Evolutionary conservation across 805 yeast species (phyloP).

Genomic region (Spathaspora boniae): DNA sequence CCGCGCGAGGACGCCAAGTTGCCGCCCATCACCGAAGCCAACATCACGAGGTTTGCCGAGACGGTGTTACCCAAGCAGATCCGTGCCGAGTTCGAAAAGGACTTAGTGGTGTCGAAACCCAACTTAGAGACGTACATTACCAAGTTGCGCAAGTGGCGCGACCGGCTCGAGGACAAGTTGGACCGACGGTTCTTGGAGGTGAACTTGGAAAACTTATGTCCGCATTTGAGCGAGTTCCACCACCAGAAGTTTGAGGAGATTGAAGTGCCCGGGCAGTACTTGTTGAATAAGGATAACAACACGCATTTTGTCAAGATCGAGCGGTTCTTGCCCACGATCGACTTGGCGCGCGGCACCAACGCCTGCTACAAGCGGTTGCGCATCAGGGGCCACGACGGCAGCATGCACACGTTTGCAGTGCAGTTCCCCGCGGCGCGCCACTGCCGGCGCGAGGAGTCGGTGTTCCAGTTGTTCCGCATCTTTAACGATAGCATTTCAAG

Average conservation of each 20-base stretch:
- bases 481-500: slow-evolving; percentile 77
- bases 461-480: slow-evolving; percentile 86
- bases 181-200: slow-evolving; percentile 80
- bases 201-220: slow-evolving; percentile 85
- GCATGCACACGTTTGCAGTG: slow-evolving; percentile 87
- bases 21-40: slow-evolving; percentile 89
- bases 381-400: slow-evolving; percentile 92
- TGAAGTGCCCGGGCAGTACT: slow-evolving; percentile 95
- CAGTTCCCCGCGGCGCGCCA: slow-evolving; percentile 98
- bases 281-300: slow-evolving; percentile 83
- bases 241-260: slow-evolving; percentile 97
- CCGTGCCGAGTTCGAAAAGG: slow-evolving; percentile 86
- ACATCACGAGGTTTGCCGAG: slow-evolving; percentile 85
- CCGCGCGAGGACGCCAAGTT: slow-evolving; percentile 86
- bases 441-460: slow-evolving; percentile 92
- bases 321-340: slow-evolving; percentile 84
- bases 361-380: slow-evolving; percentile 86
- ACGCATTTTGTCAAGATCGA: slow-evolving; percentile 91
- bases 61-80: slow-evolving; percentile 87
- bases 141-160: slow-evolving; percentile 87
- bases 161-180: slow-evolving; percentile 83
- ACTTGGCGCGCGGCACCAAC: slow-evolving; percentile 83
- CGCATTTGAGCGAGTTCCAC: slow-evolving; percentile 94
- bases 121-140: slow-evolving; percentile 82
- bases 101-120: slow-evolving; percentile 83